Evolutionary conservation across 176 grass and related monocot genomes (phyloP).

Genomic region (barley (Hordeum vulgare)): MorexV3_pseudomolecules_assembly NC_058523.1:110423351-110423850

Average conservation of each 20-base stretch:
- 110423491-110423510: constrained; percentile 14
- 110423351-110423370: neutral
- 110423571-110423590: constrained; percentile 6
- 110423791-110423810: neutral
- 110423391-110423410: neutral
- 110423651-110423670: neutral
- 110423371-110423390: neutral
- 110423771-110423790: neutral
- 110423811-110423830: neutral
- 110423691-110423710: neutral
- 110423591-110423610: neutral
- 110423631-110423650: neutral
- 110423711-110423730: neutral
- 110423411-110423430: neutral
- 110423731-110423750: neutral
- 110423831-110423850: no score
- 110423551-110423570: constrained; percentile 13
- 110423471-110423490: neutral
- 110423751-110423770: neutral
- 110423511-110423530: neutral
- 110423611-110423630: neutral
- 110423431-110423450: neutral
- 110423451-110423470: neutral
- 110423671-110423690: neutral
- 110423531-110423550: constrained; percentile 6